phyloP scores from a whole-genome alignment of 768 basidiomycete genomes.

The Calocybe gangraenosa region DNA sequence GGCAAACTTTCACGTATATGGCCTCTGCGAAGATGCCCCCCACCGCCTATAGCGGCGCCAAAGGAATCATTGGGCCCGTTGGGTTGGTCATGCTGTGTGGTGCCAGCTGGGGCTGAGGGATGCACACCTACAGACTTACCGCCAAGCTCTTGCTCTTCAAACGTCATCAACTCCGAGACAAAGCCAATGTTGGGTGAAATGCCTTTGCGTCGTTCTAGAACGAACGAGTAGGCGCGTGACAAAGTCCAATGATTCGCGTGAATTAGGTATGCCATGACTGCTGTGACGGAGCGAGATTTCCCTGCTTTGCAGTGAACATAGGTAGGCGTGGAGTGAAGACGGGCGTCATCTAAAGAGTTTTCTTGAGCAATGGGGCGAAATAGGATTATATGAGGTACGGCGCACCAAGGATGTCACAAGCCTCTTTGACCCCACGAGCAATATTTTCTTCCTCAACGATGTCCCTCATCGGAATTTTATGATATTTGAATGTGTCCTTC shows the following conservation, averaged over 20 bases:
- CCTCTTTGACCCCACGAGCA: constrained; percentile 73
- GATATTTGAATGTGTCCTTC: constrained; percentile 70
- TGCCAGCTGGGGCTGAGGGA: constrained; percentile 25
- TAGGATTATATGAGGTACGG: constrained; percentile 8
- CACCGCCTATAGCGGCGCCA: constrained; percentile 37
- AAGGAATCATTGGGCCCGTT: constrained; percentile 28
- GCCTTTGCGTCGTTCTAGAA: constrained; percentile 87
- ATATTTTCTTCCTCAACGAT: constrained; percentile 94
- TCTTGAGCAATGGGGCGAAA: neutral
- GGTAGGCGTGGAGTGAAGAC: constrained; percentile 80
- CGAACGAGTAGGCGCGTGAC: constrained; percentile 86
- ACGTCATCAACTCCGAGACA: constrained; percentile 94
- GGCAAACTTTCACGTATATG: constrained; percentile 77
- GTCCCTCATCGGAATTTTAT: constrained; percentile 89
- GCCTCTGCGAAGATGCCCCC: constrained; percentile 40
- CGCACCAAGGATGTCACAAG: constrained; percentile 84
- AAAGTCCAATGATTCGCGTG: constrained; percentile 97
- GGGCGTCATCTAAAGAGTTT: constrained; percentile 71
- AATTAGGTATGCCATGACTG: constrained; percentile 96
- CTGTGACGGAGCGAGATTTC: constrained; percentile 92
- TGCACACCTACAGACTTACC: constrained; percentile 70
- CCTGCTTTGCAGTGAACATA: constrained; percentile 98
- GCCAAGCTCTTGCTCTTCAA: constrained; percentile 88
- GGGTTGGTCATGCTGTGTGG: constrained; percentile 19
- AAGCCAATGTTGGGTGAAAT: constrained; percentile 98